Evolutionary conservation across 768 basidiomycete genomes (phyloP).

Genomic region (Megacollybia marginata): DNA sequence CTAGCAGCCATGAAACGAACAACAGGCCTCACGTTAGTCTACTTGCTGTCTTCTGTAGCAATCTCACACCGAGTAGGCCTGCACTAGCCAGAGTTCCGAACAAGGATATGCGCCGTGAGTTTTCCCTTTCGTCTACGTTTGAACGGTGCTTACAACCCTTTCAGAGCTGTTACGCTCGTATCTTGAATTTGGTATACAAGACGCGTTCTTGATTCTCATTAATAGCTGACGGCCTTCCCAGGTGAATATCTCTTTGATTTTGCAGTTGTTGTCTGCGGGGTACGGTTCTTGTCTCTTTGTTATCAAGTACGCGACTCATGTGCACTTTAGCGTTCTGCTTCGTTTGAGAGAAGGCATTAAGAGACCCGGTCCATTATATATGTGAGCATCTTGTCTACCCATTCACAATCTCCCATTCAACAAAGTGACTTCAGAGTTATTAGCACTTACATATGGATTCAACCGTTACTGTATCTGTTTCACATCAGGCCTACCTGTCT

Average conservation of each 20-base stretch:
- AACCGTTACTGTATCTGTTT: too few relatives aligned
- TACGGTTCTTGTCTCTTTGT: slow-evolving; percentile 26
- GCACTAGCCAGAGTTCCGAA: slow-evolving; percentile 72
- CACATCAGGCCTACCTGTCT: too few relatives aligned
- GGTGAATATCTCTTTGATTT: slow-evolving; percentile 87
- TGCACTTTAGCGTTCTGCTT: background rate
- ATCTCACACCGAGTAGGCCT: slow-evolving; percentile 39
- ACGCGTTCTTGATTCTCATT: background rate
- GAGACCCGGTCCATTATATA: too few relatives aligned
- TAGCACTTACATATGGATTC: too few relatives aligned
- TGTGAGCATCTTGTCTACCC: too few relatives aligned
- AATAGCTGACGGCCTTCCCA: slow-evolving; percentile 22
- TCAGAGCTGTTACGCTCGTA: slow-evolving; percentile 69
- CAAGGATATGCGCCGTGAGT: slow-evolving; percentile 83
- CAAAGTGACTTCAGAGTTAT: too few relatives aligned
- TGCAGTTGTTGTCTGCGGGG: slow-evolving; percentile 76
- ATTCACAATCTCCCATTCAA: too few relatives aligned
- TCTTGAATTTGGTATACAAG: slow-evolving; percentile 62
- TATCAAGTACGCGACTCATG: background rate
- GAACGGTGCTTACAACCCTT: background rate
- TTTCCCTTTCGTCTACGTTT: background rate
- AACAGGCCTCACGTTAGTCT: slow-evolving; percentile 76
- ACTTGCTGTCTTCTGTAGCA: background rate
- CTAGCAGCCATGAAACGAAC: slow-evolving; percentile 80
- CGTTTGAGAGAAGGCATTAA: background rate